These are phyloP conservation scores for Scortechinia acanthostroma DNA, from an alignment of 2,329 filamentous ascomycete genomes.

Conservation along the genomic window DNA sequence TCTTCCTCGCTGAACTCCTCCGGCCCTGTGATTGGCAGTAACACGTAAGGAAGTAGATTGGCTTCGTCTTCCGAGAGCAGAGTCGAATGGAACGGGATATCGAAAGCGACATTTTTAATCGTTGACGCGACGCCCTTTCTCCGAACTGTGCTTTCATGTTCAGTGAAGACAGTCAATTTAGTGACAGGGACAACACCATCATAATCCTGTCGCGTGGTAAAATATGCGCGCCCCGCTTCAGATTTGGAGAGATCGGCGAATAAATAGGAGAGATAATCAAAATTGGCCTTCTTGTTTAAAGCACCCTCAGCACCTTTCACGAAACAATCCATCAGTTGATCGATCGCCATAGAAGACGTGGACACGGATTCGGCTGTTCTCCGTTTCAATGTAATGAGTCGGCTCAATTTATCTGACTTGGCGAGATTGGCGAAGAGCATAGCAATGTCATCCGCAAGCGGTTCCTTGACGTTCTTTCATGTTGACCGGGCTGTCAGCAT, in stretches of 20 bases:
- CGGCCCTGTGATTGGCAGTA: constrained; percentile 60
- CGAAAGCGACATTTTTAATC: constrained; percentile 66
- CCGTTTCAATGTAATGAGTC: constrained; percentile 46
- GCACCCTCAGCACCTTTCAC: constrained; percentile 60
- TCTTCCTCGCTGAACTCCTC: constrained; percentile 67
- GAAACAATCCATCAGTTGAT: constrained; percentile 69
- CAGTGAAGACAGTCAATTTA: constrained; percentile 67
- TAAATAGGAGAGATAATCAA: constrained; percentile 67
- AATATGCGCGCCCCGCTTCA: constrained; percentile 50
- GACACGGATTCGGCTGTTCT: constrained; percentile 46
- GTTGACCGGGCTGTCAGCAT: not conserved
- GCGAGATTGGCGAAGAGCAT: constrained; percentile 69
- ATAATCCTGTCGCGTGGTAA: constrained; percentile 51
- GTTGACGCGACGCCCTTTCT: constrained; percentile 64
- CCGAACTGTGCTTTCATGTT: constrained; percentile 55
- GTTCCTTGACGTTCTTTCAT: constrained; percentile 44
- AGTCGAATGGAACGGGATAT: constrained; percentile 44
- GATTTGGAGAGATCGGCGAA: constrained; percentile 66
- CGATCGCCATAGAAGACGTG: constrained; percentile 51
- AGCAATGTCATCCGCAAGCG: constrained; percentile 55
- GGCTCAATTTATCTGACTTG: constrained; percentile 52
- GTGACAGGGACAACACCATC: constrained; percentile 62
- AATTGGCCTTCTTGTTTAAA: constrained; percentile 59
- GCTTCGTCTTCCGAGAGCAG: constrained; percentile 49
- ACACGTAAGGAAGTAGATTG: constrained; percentile 60